phyloP scores from a whole-genome alignment of 139 green algal genomes.

The Coccomyxa sp. region DNA sequence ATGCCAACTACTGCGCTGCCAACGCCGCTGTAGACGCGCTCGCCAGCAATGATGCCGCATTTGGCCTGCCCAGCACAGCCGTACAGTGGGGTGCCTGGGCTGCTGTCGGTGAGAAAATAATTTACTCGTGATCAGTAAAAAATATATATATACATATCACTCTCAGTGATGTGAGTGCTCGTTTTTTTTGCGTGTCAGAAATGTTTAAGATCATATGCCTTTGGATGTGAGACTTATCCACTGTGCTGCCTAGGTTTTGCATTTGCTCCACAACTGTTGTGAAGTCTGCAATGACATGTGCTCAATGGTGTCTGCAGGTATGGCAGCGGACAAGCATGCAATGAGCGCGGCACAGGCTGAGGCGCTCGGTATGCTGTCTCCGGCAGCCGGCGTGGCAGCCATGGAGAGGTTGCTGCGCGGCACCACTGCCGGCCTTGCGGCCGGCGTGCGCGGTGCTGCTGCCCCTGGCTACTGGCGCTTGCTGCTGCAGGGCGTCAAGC shows the following conservation, averaged over 20 bases:
- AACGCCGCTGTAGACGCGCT: slow-evolving; percentile 28
- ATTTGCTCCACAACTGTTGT: too few relatives aligned
- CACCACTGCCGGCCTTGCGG: not conserved
- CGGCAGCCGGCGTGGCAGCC: slow-evolving; percentile 15
- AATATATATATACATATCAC: not conserved
- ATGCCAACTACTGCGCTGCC: slow-evolving; percentile 20
- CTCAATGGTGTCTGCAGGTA: slow-evolving; percentile 17
- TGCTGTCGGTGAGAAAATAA: not conserved
- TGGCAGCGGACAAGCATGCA: slow-evolving; percentile 15
- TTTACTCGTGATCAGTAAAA: not conserved
- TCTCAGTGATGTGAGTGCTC: too few relatives aligned
- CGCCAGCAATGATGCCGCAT: not conserved
- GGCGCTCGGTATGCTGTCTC: slow-evolving; percentile 28
- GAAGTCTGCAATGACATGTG: too few relatives aligned
- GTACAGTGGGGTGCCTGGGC: slow-evolving; percentile 19
- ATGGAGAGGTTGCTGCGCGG: slow-evolving; percentile 16
- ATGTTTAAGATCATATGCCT: too few relatives aligned
- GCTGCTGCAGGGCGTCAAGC: slow-evolving; percentile 15
- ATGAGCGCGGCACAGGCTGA: slow-evolving; percentile 14
- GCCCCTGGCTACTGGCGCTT: slow-evolving; percentile 20
- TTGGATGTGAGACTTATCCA: too few relatives aligned
- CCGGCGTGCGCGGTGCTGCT: slow-evolving; percentile 12
- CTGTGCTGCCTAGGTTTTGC: too few relatives aligned
- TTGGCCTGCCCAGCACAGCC: not conserved
- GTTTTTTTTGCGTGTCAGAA: too few relatives aligned